Base-by-base conservation (phyloP, 352 stramenopile species). In the Aphanomyces astaci region DNA sequence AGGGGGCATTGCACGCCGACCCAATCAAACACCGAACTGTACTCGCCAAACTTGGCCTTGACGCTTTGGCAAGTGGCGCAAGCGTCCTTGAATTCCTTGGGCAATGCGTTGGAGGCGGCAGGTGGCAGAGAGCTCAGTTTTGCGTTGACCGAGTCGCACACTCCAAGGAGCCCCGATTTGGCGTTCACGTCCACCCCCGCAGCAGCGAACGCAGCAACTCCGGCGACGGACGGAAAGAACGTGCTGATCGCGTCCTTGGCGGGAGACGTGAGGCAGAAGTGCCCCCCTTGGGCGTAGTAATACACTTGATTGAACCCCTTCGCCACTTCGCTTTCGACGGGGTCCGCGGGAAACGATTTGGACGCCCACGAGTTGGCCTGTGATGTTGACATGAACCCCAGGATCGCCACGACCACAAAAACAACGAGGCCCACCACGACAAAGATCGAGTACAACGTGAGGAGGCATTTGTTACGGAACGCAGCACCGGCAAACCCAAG, bases 401-500 rank as follows among this genome's bases (percentile, higher is more conserved):
- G 82, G 28, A 92, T 73, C 27, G 74, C 74, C 53, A 94, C 72
- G 55, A 89, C 76, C 9, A 84, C 72, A 63, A 94, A 92, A 56
- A 91, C 71, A 11, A 70, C 71, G 53, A 76, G 69, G 25, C 82
- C 82, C 54, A 92, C 64, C 17, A 89, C 17, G 2, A 94, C 75
- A 63, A 91, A 74, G 40, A 80, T 65, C 9, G 71, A 80, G 76
- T 94, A 94, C 71, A 89, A 75, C 0, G 71, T 76, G 54, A 94
- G 77, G 39, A 94, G 46, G 63, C 90, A 70, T 57, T 83, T 84
- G 63, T 89, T 85, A 30, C 80, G 81, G 54, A 88, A 66, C 57
- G 84, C 73, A 19, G 86, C 86, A 45, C 86, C 86, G 28, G 91
- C 82, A 71, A 82, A 92, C 28, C 86, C 86, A 25, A 92, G 67